Evolutionary conservation across 148 eudicot genomes (phyloP).

Genomic region (Bassia scoparia): DNA sequence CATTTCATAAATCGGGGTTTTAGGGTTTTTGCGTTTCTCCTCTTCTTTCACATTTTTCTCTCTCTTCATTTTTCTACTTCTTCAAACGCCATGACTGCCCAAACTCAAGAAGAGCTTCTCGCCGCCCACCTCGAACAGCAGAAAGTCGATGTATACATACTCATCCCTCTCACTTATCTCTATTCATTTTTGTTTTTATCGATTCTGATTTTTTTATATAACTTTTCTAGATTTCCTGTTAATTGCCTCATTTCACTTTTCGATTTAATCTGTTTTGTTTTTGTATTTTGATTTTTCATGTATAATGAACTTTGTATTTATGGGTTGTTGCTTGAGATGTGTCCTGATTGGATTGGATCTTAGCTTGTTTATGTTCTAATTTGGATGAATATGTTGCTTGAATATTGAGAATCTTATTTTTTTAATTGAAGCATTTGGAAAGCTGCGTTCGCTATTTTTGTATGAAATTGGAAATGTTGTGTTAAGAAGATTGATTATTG

Average conservation of each 20-base stretch:
- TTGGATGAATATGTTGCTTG: not conserved
- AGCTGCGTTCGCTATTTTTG: too few species aligned
- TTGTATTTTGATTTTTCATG: not conserved
- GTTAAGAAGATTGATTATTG: too few species aligned
- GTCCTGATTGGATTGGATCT: slow-evolving; percentile 4
- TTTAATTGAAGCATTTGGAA: too few species aligned
- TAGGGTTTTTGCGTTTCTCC: slow-evolving; percentile 28
- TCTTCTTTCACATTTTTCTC: slow-evolving; percentile 6
- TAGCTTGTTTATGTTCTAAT: not conserved
- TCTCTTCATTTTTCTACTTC: too few species aligned
- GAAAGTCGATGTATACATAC: slow-evolving; percentile 41
- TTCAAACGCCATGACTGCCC: slow-evolving; percentile 57
- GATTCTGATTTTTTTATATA: not conserved
- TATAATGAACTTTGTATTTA: not conserved
- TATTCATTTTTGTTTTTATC: not conserved
- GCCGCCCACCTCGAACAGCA: slow-evolving; percentile 66
- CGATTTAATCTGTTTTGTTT: not conserved
- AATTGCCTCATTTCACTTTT: not conserved
- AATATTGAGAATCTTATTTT: not conserved
- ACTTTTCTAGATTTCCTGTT: too few species aligned
- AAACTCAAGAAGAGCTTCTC: slow-evolving; percentile 65
- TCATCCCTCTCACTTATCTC: not conserved
- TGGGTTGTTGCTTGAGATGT: not conserved
- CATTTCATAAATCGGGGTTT: slow-evolving; percentile 25
- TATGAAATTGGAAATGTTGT: too few species aligned